Percentiles rank a stretch among this genome's conserved stretches.
Evolutionary conservation across 805 yeast genomes (phyloP).

Genomic region (Candida sakaeoensis): DNA sequence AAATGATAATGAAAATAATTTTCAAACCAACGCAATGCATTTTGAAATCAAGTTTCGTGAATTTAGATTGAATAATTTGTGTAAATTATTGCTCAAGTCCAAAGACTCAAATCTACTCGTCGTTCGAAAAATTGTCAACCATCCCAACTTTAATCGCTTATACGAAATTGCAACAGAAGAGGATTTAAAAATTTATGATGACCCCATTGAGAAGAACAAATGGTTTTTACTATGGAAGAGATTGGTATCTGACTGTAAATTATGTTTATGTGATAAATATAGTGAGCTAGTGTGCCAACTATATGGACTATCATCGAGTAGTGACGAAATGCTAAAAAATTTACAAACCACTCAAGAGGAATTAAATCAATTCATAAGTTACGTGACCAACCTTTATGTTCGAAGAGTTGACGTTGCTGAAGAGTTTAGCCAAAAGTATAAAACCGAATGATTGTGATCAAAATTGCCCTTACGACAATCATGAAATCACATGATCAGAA

Average conservation of each 20-base stretch:
- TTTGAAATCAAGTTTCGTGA: slow-evolving; percentile 5
- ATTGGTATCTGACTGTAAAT: slow-evolving; percentile 1
- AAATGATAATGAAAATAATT: not conserved
- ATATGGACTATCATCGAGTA: not conserved
- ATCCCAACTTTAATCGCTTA: slow-evolving; percentile 3
- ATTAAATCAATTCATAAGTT: not conserved
- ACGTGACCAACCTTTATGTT: slow-evolving; percentile 1
- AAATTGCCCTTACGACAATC: not conserved
- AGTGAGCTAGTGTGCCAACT: slow-evolving; percentile 4
- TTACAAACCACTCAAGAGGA: not conserved
- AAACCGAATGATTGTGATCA: not conserved
- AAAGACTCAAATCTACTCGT: not conserved
- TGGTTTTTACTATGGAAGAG: slow-evolving; percentile 5
- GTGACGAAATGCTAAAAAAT: not conserved
- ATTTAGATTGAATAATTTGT: slow-evolving; percentile 3
- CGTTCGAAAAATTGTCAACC: slow-evolving; percentile 2
- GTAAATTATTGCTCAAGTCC: not conserved
- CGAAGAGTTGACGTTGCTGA: slow-evolving; percentile 5
- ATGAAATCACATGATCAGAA: not conserved
- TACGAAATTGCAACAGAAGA: slow-evolving; percentile 2
- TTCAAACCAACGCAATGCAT: not conserved
- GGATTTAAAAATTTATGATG: not conserved
- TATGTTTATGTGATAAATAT: slow-evolving; percentile 3
- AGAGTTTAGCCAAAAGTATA: not conserved
- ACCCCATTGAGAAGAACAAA: not conserved